Evolutionary conservation across 352 stramenopile species (phyloP).

Genomic region (Aphanomyces euteiches): DNA sequence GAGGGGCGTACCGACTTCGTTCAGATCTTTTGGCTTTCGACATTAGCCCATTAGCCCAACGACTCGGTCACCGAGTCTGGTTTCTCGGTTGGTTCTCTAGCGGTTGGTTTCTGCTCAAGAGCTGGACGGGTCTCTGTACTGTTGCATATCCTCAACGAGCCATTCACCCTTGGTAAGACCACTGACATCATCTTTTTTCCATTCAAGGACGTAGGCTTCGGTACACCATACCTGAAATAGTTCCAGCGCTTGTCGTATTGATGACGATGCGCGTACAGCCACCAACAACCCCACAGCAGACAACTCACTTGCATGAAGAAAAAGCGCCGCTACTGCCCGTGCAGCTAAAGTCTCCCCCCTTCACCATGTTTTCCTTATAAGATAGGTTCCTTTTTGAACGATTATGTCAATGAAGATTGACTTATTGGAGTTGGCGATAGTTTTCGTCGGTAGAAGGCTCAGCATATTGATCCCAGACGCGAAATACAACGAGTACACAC

Average conservation of each 20-base stretch:
- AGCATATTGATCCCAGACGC: too few species aligned
- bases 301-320: too few species aligned
- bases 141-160: constrained; percentile 58
- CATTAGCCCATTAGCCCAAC: constrained; percentile 58
- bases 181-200: constrained; percentile 47
- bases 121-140: constrained; percentile 40
- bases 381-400: too few species aligned
- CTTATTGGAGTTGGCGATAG: too few species aligned
- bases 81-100: constrained; percentile 47
- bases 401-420: too few species aligned
- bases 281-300: too few species aligned
- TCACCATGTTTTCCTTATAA: too few species aligned
- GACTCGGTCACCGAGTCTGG: constrained; percentile 51
- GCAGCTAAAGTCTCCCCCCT: too few species aligned
- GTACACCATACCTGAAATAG: constrained; percentile 69
- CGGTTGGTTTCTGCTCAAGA: constrained; percentile 24
- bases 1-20: background rate
- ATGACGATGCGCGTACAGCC: constrained; percentile 77
- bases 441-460: too few species aligned
- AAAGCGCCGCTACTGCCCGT: too few species aligned
- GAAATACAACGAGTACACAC: too few species aligned
- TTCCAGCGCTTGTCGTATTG: constrained; percentile 65
- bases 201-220: constrained; percentile 66
- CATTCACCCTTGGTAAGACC: constrained; percentile 30
- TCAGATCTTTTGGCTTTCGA: constrained; percentile 33